Conservation (phyloP, 352 stramenopile genomes). For the Pythium scleroteichum region DNA sequence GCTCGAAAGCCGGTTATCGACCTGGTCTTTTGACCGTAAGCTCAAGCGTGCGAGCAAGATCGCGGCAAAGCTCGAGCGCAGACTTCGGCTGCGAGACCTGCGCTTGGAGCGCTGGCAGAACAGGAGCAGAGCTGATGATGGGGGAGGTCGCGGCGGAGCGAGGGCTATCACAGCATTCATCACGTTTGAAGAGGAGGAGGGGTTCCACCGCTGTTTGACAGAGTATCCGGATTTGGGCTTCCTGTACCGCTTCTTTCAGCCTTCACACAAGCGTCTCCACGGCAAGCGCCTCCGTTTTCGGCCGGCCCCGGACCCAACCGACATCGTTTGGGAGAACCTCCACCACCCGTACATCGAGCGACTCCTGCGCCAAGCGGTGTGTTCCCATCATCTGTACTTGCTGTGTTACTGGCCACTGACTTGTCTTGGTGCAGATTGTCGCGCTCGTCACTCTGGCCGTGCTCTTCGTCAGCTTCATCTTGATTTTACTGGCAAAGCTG, state of each 20-base stretch:
- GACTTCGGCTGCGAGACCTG: constrained; percentile 45
- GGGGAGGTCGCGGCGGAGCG: constrained; percentile 14
- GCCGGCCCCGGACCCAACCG: constrained; percentile 71
- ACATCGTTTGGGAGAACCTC: constrained; percentile 87
- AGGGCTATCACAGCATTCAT: constrained; percentile 78
- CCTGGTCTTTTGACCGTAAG: constrained; percentile 44
- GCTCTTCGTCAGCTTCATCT: constrained; percentile 70
- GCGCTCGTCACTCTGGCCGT: constrained; percentile 68
- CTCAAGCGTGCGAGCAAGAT: constrained; percentile 43
- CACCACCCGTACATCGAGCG: constrained; percentile 64
- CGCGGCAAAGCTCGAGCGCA: constrained; percentile 43
- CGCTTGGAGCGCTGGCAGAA: constrained; percentile 48
- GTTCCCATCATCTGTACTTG: too few relatives aligned
- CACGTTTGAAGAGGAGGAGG: constrained; percentile 86
- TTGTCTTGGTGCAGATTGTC: constrained; percentile 38
- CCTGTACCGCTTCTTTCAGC: constrained; percentile 74
- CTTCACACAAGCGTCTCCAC: constrained; percentile 56
- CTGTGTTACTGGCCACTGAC: too few relatives aligned
- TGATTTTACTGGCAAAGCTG: constrained; percentile 75
- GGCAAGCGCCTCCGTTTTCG: constrained; percentile 75
- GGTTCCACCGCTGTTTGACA: constrained; percentile 68
- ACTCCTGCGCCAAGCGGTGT: constrained; percentile 60
- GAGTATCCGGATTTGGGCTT: constrained; percentile 79
- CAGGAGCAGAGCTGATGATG: constrained; percentile 21
- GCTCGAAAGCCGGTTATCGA: constrained; percentile 46